Evolutionary conservation across 768 basidiomycete genomes (phyloP), one percentile per base, ranked within the genome.

Genomic region (Leccinum uliginosum): DNA sequence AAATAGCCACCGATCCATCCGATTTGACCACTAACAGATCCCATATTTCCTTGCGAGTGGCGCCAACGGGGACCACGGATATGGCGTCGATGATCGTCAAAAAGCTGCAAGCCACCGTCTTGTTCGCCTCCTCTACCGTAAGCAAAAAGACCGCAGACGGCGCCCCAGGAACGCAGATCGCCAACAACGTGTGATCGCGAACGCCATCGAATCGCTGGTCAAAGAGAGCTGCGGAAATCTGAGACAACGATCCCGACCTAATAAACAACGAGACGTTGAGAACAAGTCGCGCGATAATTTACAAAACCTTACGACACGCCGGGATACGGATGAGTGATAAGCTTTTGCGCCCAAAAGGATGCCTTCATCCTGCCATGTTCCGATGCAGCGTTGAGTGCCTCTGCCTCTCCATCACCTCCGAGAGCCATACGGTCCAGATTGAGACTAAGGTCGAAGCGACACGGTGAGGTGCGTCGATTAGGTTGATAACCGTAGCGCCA

Each of bases 401-500:
- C 83, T 7, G 68, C 60, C 3, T 82, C 84, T 30, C 74, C 74
- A 4, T 67, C 65, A 3, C 78, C 76, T n/a, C 81, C 83, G 6
- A 86, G 74, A 15, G 76, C 83, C 86, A 88, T 86, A 40, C 85
- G 77, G 64, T 89, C 85, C 77, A 88, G 75, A 6, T 81, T 85
- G 24, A 80, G 69, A 57, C 79, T 84, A 43, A 84, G 65, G 54
- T 85, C 83, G 58, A 82, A 82, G 38, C 83, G 76, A 10, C 78
- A 74, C 7, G 78, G 55, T 0, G 83, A 83, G 58, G 76, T 76
- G 11, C 78, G 59, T 11, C 62, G 65, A 50, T 59, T 49, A 24
- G 74, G 80, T 4, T 79, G 78, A 62, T 85, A 86, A 1, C 77
- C 79, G 66, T 91, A 91, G 26, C 86, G 80, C 89, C 90, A 92